Evolutionary conservation across 1,284 basidiomycete species (phyloP), one percentile per base, ranked within the genome.

Genomic region (Ganoderma lucidum): DNA sequence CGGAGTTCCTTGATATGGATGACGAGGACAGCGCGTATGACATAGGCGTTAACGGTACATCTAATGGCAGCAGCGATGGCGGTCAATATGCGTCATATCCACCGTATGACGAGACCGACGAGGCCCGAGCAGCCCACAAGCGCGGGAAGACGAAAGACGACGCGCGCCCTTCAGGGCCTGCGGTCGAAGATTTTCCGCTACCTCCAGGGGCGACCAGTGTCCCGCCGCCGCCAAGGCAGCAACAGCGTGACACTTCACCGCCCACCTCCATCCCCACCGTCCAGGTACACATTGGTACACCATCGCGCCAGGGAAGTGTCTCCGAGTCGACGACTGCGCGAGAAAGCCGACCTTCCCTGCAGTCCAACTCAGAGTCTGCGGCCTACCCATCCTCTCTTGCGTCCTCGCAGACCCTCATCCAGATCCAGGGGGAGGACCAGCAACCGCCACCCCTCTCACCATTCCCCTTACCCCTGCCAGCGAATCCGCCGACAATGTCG

Each of bases 1-100:
- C 80, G 71, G 87, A 90, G 73, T 92, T 92, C 75, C 80, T 91
- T 56, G 90, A 93, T 75, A 80, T 91, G 80, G 87, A 86, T 15
- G 89, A 89, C 45, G 77, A 76, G 51, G 80, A 81, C 65, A 81
- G 80, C 68, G 67, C 74, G 39, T 75, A 79, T 68, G 78, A 78
- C 30, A 68, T 73, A 30, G 71, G 76, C 55, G 71, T 67, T 44
- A 76, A 77, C 63, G 70, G 73, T 17, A 17, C 23, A 28, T 61
- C 59, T 10, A 72, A 69, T 45, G 73, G 72, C 63, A 65, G 63
- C 59, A 63, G 70, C 41, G 30, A 56, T 9, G 53, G 32, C 53
- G 53, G 41, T 41, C 59, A 61, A 39, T 28, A 61, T 62, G 66
- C 71, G 72, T 42, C 67, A 62, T 64, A 44, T 59, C 74, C 64